Conservation (phyloP, 352 stramenopile species). For the Phytophthora idaei region DNA sequence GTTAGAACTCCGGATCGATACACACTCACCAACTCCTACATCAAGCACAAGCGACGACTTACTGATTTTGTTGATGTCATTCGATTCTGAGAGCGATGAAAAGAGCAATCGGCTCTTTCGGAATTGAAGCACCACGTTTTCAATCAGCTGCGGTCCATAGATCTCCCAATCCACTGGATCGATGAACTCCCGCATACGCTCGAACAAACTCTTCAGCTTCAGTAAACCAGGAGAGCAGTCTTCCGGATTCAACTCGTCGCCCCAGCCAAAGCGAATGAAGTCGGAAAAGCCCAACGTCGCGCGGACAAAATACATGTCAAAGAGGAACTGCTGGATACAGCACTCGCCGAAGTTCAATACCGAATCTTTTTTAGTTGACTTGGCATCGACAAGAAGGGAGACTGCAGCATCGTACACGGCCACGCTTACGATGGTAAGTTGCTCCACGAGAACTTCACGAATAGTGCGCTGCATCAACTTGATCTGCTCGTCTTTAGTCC, state of each 20-base stretch:
- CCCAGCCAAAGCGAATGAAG: conserved; percentile 89
- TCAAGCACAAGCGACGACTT: conserved; percentile 26
- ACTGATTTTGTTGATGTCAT: conserved; percentile 89
- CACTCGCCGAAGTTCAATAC: conserved; percentile 86
- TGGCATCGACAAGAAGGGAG: conserved; percentile 60
- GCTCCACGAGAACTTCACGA: conserved; percentile 74
- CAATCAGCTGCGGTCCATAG: conserved; percentile 83
- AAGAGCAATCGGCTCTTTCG: conserved; percentile 86
- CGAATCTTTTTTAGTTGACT: conserved; percentile 46
- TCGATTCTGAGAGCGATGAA: conserved; percentile 81
- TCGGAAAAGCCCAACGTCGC: conserved; percentile 84
- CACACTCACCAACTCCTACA: background rate
- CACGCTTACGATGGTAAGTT: conserved; percentile 78
- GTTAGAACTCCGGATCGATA: conserved; percentile 14
- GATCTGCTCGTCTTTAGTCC: conserved; percentile 51
- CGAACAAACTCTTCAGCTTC: conserved; percentile 69
- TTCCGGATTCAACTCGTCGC: conserved; percentile 72
- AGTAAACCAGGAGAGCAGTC: conserved; percentile 59
- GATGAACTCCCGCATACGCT: conserved; percentile 82
- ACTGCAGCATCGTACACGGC: conserved; percentile 75
- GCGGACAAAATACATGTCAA: conserved; percentile 91
- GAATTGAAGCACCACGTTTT: conserved; percentile 89
- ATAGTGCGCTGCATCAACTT: conserved; percentile 68
- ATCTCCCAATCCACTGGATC: conserved; percentile 91
- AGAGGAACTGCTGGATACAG: conserved; percentile 86